Base-by-base conservation (phyloP, 1,139 yeast genomes). In the Lodderomyces metapsilosis region DNA sequence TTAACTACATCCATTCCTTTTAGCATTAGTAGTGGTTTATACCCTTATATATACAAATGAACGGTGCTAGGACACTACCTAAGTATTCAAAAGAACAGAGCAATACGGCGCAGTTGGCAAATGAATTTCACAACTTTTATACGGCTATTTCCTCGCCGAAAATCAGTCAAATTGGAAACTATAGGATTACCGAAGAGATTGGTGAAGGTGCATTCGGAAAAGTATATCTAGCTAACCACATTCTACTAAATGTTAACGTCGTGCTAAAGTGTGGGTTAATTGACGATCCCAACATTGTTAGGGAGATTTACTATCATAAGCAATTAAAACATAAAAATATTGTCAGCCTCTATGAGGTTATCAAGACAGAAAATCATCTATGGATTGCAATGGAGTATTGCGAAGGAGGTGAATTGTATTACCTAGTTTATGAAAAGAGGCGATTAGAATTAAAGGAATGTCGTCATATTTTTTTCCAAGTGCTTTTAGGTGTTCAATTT, bases 201-300 rank as follows among this genome's bases (percentile, higher is more conserved):
- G 97, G 96, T 2, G 89, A 87, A 54, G 96, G 96, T 1, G 80
- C 95, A 10, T 92, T 89, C 70, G 97, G 98, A 6, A 87, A 86
- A 55, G 96, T 89, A 1, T 92, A 85, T 57, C 66, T 91, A 34
- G 98, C 96, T 1, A 69, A 70, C 24, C 98, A 92, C 57, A 75
- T 76, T 37, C 70, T 88, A 38, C 74, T 95, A 9, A 80, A 81
- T 44, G 72, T 81, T 17, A 82, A 83, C 53, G 95, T 88, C 4
- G 98, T 94, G 22, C 63, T 92, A 44, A 92, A 92, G 56, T 84
- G 92, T 45, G 95, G 97, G 2, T 71, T 78, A n/a, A 79, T 83
- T 42, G 79, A 77, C 43, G 95, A 88, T 57, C 91, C 95, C 22
- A 89, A 89, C 54, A 75, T 92, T n/a, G 95, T 91, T 23, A 70